Evolutionary conservation across 345 rosid species (phyloP), one percentile per base, ranked within the genome.

Genomic region (Garcia nutans): DNA sequence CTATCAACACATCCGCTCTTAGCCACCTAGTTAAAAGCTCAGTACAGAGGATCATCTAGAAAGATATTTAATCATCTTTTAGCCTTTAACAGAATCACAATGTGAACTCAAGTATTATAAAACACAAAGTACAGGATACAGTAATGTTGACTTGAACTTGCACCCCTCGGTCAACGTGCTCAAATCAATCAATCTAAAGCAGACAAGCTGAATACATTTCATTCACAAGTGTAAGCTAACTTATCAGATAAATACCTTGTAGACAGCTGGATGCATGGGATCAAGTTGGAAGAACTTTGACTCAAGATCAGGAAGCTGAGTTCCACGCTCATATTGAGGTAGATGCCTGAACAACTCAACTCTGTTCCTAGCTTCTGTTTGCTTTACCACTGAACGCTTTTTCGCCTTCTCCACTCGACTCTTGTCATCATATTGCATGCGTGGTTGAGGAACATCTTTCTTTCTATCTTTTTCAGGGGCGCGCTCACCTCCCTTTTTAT

Each of bases 261-360:
- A 92, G 13, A 96, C 90, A 60, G 96, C 97, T 71, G 94, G 99
- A 82, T 92, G 99, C 92, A 93, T 82, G 16, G 93, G 94, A 80
- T 93, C 94, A 71, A 95, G 92, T 70, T 90, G 91, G 71, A 93
- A 93, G 81, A 91, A 88, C 85, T 90, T 93, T 3, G 91, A 67
- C 89, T 89, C 87, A 0, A 96, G 92, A 85, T 92, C 97, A 79
- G 94, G 90, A 76, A 90, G 98, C 82, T 88, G 97, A 17, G 94
- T 88, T 71, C 96, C 97, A 82, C 84, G 97, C 75, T 96, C 99
- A 77, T 93, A 93, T 78, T 96, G 99, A 72, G 99, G 98, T 86
- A 96, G 87, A 88, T 96, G 99, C 88, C 98, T 87, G 79, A 96
- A 96, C 68, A 96, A 83, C 79, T 96, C 98, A 74, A 96, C 99